phyloP scores from a whole-genome alignment of 345 rosid genomes.

The Capsella bursapastoris region DNA sequence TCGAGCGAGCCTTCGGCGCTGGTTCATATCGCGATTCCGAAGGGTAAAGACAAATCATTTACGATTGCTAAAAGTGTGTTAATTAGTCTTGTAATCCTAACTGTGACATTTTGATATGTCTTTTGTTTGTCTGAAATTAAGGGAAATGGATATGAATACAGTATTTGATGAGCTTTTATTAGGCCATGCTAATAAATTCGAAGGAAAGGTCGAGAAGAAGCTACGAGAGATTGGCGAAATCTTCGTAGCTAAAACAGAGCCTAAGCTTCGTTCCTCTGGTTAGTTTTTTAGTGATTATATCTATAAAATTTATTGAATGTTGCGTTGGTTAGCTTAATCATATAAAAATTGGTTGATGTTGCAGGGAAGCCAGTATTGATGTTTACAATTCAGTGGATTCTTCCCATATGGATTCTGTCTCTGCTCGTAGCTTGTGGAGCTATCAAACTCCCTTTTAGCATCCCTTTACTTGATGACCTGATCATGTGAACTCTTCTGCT shows the following conservation, averaged over 20 bases:
- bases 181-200: slow-evolving; percentile 49
- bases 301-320: too few relatives aligned
- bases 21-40: slow-evolving; percentile 79
- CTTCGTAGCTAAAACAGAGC: slow-evolving; percentile 52
- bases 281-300: neutral
- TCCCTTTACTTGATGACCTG: slow-evolving; percentile 67
- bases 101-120: neutral
- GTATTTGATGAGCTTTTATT: slow-evolving; percentile 57
- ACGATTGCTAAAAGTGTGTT: neutral
- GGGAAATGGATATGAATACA: slow-evolving; percentile 56
- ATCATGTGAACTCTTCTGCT: slow-evolving; percentile 45
- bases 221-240: slow-evolving; percentile 78
- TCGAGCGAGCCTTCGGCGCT: slow-evolving; percentile 84
- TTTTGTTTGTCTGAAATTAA: slow-evolving; percentile 15
- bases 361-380: slow-evolving; percentile 67
- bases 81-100: neutral
- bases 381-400: slow-evolving; percentile 55
- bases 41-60: slow-evolving; percentile 36
- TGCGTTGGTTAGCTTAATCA: neutral
- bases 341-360: neutral
- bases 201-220: slow-evolving; percentile 65
- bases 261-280: slow-evolving; percentile 65
- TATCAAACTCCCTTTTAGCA: slow-evolving; percentile 64
- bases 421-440: slow-evolving; percentile 65
- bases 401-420: slow-evolving; percentile 66